Evolutionary conservation across 805 yeast species (phyloP).

Genomic region (Pichia sporocuriosa): DNA sequence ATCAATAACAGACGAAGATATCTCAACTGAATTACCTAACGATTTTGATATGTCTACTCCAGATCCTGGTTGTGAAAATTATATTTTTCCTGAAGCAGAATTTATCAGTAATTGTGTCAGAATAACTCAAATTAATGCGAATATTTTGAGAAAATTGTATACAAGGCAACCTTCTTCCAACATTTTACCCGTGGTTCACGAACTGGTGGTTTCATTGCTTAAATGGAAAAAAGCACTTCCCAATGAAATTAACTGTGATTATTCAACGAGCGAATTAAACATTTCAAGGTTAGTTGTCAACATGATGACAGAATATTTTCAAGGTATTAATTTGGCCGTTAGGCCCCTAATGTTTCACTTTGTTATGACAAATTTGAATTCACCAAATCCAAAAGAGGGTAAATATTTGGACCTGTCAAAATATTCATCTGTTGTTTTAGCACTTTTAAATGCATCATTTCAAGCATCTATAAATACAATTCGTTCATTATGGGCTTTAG

Average conservation of each 20-base stretch:
- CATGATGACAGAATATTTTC: slow-evolving; percentile 76
- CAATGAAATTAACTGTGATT: slow-evolving; percentile 57
- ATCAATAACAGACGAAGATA: slow-evolving; percentile 74
- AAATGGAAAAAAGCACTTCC: slow-evolving; percentile 66
- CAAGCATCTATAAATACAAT: slow-evolving; percentile 76
- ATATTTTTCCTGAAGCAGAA: slow-evolving; percentile 74
- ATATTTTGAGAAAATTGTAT: slow-evolving; percentile 59
- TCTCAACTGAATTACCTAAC: slow-evolving; percentile 68
- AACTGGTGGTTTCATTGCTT: slow-evolving; percentile 56
- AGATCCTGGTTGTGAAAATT: slow-evolving; percentile 52
- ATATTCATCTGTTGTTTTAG: slow-evolving; percentile 61
- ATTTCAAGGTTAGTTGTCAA: slow-evolving; percentile 65
- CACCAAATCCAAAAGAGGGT: slow-evolving; percentile 30
- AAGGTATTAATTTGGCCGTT: slow-evolving; percentile 73
- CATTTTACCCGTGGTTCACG: slow-evolving; percentile 66
- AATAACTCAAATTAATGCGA: slow-evolving; percentile 73
- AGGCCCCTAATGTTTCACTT: slow-evolving; percentile 72
- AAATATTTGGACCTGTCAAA: slow-evolving; percentile 53
- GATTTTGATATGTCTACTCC: slow-evolving; percentile 63
- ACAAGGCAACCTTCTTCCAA: slow-evolving; percentile 73
- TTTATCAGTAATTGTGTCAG: slow-evolving; percentile 70
- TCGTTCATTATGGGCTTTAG: slow-evolving; percentile 63
- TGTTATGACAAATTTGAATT: slow-evolving; percentile 56
- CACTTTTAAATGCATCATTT: slow-evolving; percentile 66
- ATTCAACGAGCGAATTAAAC: slow-evolving; percentile 42